Percentiles rank a stretch among this genome's conserved stretches.
Conservation (phyloP, 345 rosid genomes). For the thale cress (Arabidopsis thaliana) region DNA sequence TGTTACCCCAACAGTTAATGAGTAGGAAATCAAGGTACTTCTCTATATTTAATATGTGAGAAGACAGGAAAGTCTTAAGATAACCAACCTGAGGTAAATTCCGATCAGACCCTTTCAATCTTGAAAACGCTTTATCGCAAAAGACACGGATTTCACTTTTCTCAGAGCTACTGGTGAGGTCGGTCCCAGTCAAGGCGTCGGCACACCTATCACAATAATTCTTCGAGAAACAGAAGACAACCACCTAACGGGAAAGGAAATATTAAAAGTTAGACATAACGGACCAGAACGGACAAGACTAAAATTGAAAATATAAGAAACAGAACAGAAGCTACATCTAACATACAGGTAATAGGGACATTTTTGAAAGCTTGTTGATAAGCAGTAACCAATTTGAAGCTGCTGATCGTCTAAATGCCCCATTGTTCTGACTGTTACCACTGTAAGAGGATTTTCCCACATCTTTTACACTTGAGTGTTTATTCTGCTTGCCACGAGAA, state of each 20-base stretch:
- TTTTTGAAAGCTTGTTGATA: constrained; percentile 83
- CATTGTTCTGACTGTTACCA: constrained; percentile 66
- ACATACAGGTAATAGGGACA: constrained; percentile 83
- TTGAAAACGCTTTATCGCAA: constrained; percentile 94
- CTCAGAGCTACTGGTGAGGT: constrained; percentile 83
- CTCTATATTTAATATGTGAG: constrained; percentile 27
- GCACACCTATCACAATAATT: constrained; percentile 94
- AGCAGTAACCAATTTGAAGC: constrained; percentile 82
- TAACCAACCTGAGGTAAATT: constrained; percentile 88
- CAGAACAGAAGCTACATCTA: constrained; percentile 24
- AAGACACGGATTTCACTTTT: constrained; percentile 88
- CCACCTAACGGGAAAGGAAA: constrained; percentile 56
- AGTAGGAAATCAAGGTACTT: constrained; percentile 32
- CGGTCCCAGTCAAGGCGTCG: constrained; percentile 67
- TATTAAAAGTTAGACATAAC: constrained; percentile 18
- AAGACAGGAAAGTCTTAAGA: constrained; percentile 27
- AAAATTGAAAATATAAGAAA: constrained; percentile 13
- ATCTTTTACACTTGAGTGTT: constrained; percentile 67
- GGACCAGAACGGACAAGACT: not conserved
- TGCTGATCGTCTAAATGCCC: constrained; percentile 78
- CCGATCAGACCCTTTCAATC: constrained; percentile 95
- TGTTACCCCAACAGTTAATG: constrained; percentile 39
- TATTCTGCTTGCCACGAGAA: constrained; percentile 72
- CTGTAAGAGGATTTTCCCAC: constrained; percentile 52
- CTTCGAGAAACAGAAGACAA: constrained; percentile 96